Evolutionary conservation across 2,329 filamentous ascomycete species (phyloP), one percentile per base, ranked within the genome.

Genomic region (Aspergillus alliaceus): DNA sequence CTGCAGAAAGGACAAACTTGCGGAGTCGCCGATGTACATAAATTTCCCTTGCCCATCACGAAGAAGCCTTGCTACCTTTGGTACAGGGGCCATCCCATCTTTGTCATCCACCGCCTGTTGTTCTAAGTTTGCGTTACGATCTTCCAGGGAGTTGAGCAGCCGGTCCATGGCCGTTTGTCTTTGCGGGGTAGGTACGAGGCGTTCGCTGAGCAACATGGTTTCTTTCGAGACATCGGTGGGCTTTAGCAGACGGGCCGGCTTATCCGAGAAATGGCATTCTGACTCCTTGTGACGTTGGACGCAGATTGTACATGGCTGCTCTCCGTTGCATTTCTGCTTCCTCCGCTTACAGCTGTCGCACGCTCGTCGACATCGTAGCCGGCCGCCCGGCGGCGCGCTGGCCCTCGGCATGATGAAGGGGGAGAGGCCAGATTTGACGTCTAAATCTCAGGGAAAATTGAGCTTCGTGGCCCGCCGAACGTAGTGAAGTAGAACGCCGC

Each of bases 11-110:
- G 80, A 82, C 47, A 83, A 68, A 48, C 80, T 81, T 32, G 80
- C 80, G 35, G 79, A 82, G 57, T 83, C 81, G 14, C 81, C 81
- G 27, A 83, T 79, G 60, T 82, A 83, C 64, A 83, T 82, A 50
- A 81, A 77, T 54, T 82, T 82, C 6, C 80, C 80, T 59, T 82
- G 78, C 0, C 79, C 79, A 60, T 82, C 80, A 24, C 79, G 79
- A 9, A 83, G 71, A 25, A 83, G 75, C 9, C 80, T 75, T 65
- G 66, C 76, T 64, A 62, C 76, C 66, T 69, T 75, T 47, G 64
- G 75, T 59, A 67, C 74, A 11, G 69, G 69, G 9, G 72, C 68
- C 14, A 61, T 66, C 22, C 71, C 71, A 42, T 72, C 70, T 37
- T 70, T 72, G 35, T 72, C 71, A 25, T 71, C 68, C 14, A 64